A percentile compares a stretch with the other conserved stretches of the same genome.
phyloP scores from a whole-genome alignment of 2,329 filamentous ascomycete species.

The Cordyceps cateniannulata region DNA sequence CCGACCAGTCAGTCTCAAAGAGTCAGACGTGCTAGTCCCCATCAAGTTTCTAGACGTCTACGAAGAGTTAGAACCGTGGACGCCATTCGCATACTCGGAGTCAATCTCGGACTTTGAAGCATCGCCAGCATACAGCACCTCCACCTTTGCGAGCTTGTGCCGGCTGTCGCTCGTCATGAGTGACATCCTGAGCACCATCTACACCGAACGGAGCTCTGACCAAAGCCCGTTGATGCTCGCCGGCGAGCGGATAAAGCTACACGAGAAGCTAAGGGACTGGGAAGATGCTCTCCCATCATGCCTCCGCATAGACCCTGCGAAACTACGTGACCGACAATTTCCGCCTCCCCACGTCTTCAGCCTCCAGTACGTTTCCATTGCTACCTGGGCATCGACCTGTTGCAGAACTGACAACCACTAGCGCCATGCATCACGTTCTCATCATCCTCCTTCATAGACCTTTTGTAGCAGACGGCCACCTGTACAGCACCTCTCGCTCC shows the following conservation, averaged over 20 bases:
- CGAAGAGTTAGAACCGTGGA: constrained; percentile 47
- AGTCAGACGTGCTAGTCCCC: constrained; percentile 39
- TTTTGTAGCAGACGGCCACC: not conserved
- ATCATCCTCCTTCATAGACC: not conserved
- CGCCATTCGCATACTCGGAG: constrained; percentile 30
- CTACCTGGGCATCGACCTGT: too few relatives aligned
- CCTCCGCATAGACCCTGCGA: not conserved
- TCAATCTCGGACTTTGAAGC: constrained; percentile 22
- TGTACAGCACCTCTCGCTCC: not conserved
- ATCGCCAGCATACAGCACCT: constrained; percentile 34
- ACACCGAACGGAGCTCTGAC: constrained; percentile 35
- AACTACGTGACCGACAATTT: not conserved
- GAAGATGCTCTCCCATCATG: not conserved
- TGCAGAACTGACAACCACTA: not conserved
- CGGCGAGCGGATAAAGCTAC: constrained; percentile 21
- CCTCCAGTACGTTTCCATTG: not conserved
- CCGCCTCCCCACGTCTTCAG: not conserved
- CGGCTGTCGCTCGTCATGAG: constrained; percentile 39
- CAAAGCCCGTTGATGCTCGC: constrained; percentile 24
- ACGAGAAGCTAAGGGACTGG: not conserved
- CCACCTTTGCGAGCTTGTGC: constrained; percentile 35
- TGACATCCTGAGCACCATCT: constrained; percentile 29
- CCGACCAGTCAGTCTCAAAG: constrained; percentile 39
- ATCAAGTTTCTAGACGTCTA: constrained; percentile 42
- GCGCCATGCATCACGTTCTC: not conserved